Evolutionary conservation across 1,284 basidiomycete species (phyloP), one percentile per base, ranked within the genome.

Genomic region (Ceratobasidium sp.): DNA sequence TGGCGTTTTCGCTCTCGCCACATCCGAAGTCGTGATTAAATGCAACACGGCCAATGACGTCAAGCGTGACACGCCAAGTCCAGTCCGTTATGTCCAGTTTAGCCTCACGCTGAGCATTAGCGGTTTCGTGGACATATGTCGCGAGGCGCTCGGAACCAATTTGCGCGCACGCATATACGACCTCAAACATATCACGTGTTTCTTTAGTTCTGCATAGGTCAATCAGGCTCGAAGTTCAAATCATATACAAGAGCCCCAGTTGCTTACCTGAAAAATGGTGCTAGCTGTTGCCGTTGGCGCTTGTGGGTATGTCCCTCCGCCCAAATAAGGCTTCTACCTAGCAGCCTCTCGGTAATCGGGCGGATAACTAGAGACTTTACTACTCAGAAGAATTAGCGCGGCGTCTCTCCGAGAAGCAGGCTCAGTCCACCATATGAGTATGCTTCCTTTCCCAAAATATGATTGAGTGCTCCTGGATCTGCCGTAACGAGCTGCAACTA

Each of bases 271-370:
- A 84, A 83, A 1, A 80, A 82, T 8, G 81, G 81, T 17, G 79
- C 76, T 33, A 83, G 71, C 22, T 82, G 76, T 48, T 78, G 80
- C 31, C 83, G 80, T 62, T 82, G 80, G 19, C 78, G 78, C 57
- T 76, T 79, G 77, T 84, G 83, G n/a, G 81, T 79, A 17, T 81
- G 80, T 31, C 82, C 83, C 76, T 84, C 82, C 15, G 83, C 82
- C 82, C 83, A 83, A 48, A 84, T 80, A 44, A 84, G 65, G 27
- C 83, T 83, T 41, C 36, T 41, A 41, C 36, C 29, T 76, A 73
- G 47, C 76, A 75, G 9, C 75, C 75, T 19, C 57, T 59, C 14
- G 1, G 36, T 53, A 22, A 53, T 24, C 56, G 53, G 45, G 19
- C 44, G 41, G 22, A 41, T 11, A 47, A 41, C 22, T n/a, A 4